These are phyloP conservation scores for Amborella trichopoda DNA, from an alignment of 164 flowering plant species.

Conservation along the genomic window DNA sequence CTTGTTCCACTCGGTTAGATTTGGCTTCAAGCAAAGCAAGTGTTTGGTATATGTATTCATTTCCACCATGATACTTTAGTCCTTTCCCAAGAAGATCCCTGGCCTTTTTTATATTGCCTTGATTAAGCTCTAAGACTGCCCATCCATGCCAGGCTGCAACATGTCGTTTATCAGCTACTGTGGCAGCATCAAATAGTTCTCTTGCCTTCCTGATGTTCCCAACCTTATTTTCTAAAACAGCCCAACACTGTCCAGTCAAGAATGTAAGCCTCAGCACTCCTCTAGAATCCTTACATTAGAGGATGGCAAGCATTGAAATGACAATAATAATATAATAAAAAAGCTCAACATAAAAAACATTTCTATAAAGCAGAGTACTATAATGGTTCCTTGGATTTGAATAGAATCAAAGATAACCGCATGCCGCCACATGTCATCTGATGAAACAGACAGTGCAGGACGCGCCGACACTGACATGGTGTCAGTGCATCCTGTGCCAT, in stretches of 20 bases:
- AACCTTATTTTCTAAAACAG: slow-evolving; percentile 72
- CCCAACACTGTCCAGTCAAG: slow-evolving; percentile 72
- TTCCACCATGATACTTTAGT: slow-evolving; percentile 67
- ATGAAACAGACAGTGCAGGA: too few relatives aligned
- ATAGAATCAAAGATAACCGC: too few relatives aligned
- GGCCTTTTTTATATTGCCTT: slow-evolving; percentile 78
- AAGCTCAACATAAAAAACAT: too few relatives aligned
- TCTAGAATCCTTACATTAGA: too few relatives aligned
- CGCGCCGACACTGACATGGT: too few relatives aligned
- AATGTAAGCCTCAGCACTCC: too few relatives aligned
- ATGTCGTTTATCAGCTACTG: slow-evolving; percentile 81
- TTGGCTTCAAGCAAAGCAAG: slow-evolving; percentile 82
- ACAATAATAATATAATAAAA: too few relatives aligned
- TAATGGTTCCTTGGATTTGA: too few relatives aligned
- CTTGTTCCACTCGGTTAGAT: slow-evolving; percentile 67
- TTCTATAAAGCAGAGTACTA: too few relatives aligned
- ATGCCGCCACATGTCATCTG: too few relatives aligned
- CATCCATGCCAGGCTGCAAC: slow-evolving; percentile 99
- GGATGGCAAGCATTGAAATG: too few relatives aligned
- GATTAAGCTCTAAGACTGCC: slow-evolving; percentile 83
- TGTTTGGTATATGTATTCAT: slow-evolving; percentile 88
- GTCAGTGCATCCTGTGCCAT: too few relatives aligned
- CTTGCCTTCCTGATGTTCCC: slow-evolving; percentile 80
- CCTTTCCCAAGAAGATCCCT: slow-evolving; percentile 81
- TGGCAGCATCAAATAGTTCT: slow-evolving; percentile 91